phyloP scores from a whole-genome alignment of 176 grass and related monocot genomes.

The Puya raimondii region DNA sequence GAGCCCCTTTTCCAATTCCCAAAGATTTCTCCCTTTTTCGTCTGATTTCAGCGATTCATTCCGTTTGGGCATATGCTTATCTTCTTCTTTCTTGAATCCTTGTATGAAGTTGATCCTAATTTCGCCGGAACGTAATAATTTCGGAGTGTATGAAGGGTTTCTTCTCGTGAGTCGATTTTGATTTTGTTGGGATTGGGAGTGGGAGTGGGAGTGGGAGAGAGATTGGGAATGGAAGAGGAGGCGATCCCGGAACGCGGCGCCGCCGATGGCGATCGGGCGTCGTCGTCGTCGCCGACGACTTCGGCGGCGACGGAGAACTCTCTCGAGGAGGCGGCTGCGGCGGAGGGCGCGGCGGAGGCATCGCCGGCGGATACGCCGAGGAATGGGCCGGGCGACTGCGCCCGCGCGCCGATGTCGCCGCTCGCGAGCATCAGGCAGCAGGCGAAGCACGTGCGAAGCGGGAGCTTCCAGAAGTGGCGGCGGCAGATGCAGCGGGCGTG shows the following conservation, averaged over 20 bases:
- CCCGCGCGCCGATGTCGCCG: neutral
- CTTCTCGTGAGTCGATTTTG: neutral
- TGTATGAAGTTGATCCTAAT: too few species aligned
- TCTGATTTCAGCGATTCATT: too few species aligned
- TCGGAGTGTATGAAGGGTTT: neutral
- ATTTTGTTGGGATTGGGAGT: neutral
- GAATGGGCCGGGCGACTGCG: neutral
- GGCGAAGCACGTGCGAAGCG: conserved; percentile 46
- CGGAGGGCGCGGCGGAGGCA: neutral
- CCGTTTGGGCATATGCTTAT: too few species aligned
- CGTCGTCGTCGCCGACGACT: conserved; percentile 12
- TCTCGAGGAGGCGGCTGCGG: neutral
- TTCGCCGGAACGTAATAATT: neutral
- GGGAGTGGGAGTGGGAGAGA: too few species aligned
- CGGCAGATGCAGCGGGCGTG: conserved; percentile 84
- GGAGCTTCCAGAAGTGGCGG: conserved; percentile 80
- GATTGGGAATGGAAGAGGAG: conserved; percentile 24
- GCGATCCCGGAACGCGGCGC: conserved; percentile 6
- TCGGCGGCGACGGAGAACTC: conserved; percentile 10
- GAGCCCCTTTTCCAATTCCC: too few species aligned
- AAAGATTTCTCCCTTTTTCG: too few species aligned
- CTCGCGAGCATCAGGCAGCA: conserved; percentile 34
- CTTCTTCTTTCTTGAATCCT: too few species aligned
- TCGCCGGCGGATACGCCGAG: neutral
- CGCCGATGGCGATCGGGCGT: conserved; percentile 8